Evolutionary conservation across 2,329 filamentous ascomycete species (phyloP).

Genomic region (Alternaria ethzedia): DNA sequence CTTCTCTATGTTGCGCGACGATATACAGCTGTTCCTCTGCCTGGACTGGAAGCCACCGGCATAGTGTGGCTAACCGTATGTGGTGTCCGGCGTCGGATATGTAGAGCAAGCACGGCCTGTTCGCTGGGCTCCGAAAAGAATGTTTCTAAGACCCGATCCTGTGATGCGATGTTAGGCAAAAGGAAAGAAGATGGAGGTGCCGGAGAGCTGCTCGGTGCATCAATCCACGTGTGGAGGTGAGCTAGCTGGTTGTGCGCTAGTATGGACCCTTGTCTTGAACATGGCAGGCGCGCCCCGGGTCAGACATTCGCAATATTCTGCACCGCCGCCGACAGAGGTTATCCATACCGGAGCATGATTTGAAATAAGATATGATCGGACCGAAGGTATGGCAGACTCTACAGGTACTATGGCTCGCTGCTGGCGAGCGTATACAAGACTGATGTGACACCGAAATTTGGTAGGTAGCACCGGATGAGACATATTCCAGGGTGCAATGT

Average conservation of each 20-base stretch:
- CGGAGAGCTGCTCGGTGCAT: background rate
- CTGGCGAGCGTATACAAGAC: background rate
- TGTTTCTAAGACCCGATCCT: background rate
- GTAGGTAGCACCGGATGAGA: background rate
- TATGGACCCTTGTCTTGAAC: constrained; percentile 1
- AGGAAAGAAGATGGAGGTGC: background rate
- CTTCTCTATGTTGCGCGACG: background rate
- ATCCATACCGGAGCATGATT: background rate
- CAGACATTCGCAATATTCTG: background rate
- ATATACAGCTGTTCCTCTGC: background rate
- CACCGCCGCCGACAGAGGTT: background rate
- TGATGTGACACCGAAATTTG: background rate
- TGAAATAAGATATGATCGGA: background rate
- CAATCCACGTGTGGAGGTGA: background rate
- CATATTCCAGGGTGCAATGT: background rate
- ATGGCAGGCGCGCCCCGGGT: background rate
- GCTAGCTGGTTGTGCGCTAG: constrained; percentile 6
- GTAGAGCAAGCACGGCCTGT: background rate
- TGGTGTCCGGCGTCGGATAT: background rate
- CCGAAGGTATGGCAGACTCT: too few relatives aligned
- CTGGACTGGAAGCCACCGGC: background rate
- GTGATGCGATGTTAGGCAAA: background rate
- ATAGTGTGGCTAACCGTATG: background rate
- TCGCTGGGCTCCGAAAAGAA: background rate
- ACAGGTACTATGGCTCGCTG: background rate